Percentiles rank a stretch among this genome's conserved stretches.
Conservation (phyloP, 129 eudicot species). For the Chrysanthemum lavandulifolium region DNA sequence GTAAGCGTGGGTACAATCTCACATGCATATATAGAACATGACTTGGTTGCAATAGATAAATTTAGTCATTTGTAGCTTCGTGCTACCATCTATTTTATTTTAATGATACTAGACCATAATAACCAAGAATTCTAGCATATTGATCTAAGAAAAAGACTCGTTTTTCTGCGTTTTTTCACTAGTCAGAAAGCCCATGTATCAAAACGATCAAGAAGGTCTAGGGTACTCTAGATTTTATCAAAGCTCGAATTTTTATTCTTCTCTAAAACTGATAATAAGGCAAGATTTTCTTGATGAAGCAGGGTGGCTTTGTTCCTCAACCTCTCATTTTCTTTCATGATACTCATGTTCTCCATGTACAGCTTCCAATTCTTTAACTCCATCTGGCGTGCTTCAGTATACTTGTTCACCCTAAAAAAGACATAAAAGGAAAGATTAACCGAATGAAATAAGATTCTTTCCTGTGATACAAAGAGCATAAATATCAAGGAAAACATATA, state of each 20-base stretch:
- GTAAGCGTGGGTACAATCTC: constrained; percentile 13
- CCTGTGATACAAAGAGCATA: neutral
- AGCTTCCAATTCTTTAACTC: constrained; percentile 52
- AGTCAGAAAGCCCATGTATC: constrained; percentile 16
- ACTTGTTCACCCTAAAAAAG: constrained; percentile 35
- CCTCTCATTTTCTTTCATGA: constrained; percentile 62
- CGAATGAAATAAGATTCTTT: neutral
- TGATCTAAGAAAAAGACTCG: constrained; percentile 21
- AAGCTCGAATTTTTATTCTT: constrained; percentile 36
- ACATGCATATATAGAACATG: constrained; percentile 23
- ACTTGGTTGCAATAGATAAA: constrained; percentile 4
- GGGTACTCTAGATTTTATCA: constrained; percentile 33
- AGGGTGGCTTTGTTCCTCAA: constrained; percentile 46
- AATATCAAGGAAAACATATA: neutral
- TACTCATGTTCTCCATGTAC: constrained; percentile 52
- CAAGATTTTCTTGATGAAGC: constrained; percentile 62
- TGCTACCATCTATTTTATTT: constrained; percentile 1
- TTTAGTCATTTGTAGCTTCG: constrained; percentile 14
- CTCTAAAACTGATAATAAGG: constrained; percentile 45
- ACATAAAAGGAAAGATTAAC: neutral
- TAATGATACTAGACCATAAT: constrained; percentile 13
- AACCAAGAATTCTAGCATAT: constrained; percentile 16
- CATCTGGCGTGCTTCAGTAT: constrained; percentile 38
- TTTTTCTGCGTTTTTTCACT: neutral
- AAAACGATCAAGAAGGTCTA: constrained; percentile 22